Conservation (phyloP, 2,329 filamentous ascomycete genomes). For the Blumeriella jaapii region DNA sequence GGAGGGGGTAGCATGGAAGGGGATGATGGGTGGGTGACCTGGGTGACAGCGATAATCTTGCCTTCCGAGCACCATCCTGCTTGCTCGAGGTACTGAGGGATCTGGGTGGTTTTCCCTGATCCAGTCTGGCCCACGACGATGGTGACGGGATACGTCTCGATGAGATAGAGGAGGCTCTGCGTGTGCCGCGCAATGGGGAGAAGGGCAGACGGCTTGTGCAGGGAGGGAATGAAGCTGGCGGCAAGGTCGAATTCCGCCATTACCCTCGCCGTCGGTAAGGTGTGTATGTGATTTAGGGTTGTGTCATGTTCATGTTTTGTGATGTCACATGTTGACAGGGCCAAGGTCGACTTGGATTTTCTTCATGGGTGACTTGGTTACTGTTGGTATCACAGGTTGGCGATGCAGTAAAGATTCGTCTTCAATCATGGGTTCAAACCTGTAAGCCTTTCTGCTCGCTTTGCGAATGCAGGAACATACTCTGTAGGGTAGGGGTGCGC, state of each 20-base stretch:
- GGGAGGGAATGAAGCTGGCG: constrained; percentile 58
- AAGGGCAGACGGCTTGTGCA: constrained; percentile 75
- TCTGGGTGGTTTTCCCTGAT: constrained; percentile 90
- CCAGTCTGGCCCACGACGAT: constrained; percentile 91
- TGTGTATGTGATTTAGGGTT: too few relatives aligned
- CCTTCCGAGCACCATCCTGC: constrained; percentile 82
- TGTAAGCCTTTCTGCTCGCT: too few relatives aligned
- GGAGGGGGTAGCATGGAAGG: not conserved
- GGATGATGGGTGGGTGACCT: constrained; percentile 44
- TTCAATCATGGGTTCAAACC: too few relatives aligned
- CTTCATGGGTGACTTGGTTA: too few relatives aligned
- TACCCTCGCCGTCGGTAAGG: too few relatives aligned
- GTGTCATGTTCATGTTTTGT: too few relatives aligned
- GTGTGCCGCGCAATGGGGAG: constrained; percentile 80
- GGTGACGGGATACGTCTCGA: constrained; percentile 75
- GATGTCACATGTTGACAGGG: too few relatives aligned
- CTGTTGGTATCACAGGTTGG: too few relatives aligned
- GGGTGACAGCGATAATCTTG: constrained; percentile 77
- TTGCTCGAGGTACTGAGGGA: constrained; percentile 80
- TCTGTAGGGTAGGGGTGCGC: too few relatives aligned
- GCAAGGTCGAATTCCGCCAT: constrained; percentile 42
- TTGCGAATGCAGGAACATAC: too few relatives aligned
- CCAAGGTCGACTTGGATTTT: too few relatives aligned
- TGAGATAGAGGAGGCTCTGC: constrained; percentile 68
- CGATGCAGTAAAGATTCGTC: too few relatives aligned